Percentiles rank a stretch among this genome's conserved stretches.
Evolutionary conservation across 495 filamentous ascomycete species (phyloP).

Genomic region (Pseudotulostoma volvatum): DNA sequence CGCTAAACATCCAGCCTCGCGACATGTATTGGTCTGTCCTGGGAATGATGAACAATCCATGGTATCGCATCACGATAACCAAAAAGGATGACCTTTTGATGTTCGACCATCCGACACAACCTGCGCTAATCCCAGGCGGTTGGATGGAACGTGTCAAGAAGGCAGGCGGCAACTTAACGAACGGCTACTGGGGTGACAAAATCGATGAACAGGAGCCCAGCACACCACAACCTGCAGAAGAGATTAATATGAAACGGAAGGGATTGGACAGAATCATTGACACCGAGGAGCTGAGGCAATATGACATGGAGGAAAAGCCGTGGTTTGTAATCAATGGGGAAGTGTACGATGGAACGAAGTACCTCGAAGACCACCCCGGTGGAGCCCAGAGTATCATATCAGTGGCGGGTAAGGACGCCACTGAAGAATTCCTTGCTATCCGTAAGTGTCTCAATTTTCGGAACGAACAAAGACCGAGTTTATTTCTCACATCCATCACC

Average conservation of each 20-base stretch:
- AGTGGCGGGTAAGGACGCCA: slow-evolving; percentile 70
- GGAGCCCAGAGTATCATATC: slow-evolving; percentile 77
- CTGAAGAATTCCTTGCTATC: slow-evolving; percentile 89
- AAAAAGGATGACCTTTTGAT: slow-evolving; percentile 49
- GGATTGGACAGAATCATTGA: slow-evolving; percentile 45
- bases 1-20: slow-evolving; percentile 69
- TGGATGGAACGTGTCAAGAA: slow-evolving; percentile 98
- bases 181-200: slow-evolving; percentile 79
- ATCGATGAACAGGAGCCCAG: slow-evolving; percentile 38
- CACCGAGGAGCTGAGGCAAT: slow-evolving; percentile 54
- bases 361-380: slow-evolving; percentile 76
- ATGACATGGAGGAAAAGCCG: slow-evolving; percentile 48
- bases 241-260: slow-evolving; percentile 70
- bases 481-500: slow-evolving; percentile 4
- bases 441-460: slow-evolving; percentile 38
- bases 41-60: slow-evolving; percentile 98
- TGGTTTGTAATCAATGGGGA: slow-evolving; percentile 92
- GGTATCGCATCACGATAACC: slow-evolving; percentile 71
- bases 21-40: slow-evolving; percentile 97
- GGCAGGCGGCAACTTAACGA: slow-evolving; percentile 61
- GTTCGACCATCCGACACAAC: slow-evolving; percentile 87
- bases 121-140: slow-evolving; percentile 59
- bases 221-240: slow-evolving; percentile 31
- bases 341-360: slow-evolving; percentile 78
- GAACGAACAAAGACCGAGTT: not conserved